Conservation (phyloP, 345 rosid genomes). For the Iberis pinnata region DNA sequence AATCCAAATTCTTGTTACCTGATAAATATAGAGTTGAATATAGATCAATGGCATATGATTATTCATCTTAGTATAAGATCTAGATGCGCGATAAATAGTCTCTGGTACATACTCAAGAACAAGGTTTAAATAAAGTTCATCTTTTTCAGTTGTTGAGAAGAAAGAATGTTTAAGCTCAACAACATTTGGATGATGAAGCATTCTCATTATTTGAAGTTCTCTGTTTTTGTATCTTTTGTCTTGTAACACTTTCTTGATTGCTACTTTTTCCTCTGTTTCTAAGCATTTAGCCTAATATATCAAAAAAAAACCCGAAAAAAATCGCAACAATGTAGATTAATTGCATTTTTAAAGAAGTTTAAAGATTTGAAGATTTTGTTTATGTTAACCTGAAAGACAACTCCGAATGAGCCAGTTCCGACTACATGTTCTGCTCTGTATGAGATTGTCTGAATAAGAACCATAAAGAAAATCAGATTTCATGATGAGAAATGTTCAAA, state of each 20-base stretch:
- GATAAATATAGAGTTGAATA: neutral
- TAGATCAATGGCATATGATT: neutral
- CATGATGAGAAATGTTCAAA: neutral
- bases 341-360: neutral
- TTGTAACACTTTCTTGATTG: neutral
- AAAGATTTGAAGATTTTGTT: neutral
- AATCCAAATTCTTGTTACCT: neutral
- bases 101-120: neutral
- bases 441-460: constrained; percentile 52
- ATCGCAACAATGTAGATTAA: too few relatives aligned
- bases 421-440: constrained; percentile 89
- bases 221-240: neutral
- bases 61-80: neutral
- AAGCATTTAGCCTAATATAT: neutral
- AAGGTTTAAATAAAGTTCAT: constrained; percentile 50
- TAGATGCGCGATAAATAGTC: neutral
- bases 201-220: neutral
- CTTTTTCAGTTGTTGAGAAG: neutral
- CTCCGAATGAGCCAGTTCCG: constrained; percentile 97
- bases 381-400: constrained; percentile 72
- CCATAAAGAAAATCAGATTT: neutral
- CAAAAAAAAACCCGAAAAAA: neutral
- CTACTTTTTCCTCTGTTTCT: neutral
- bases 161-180: neutral
- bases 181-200: neutral